Evolutionary conservation across 192 early-diverging fungal genomes (phyloP), one percentile per base, ranked within the genome.

Genomic region (Linnemannia elongata): DNA sequence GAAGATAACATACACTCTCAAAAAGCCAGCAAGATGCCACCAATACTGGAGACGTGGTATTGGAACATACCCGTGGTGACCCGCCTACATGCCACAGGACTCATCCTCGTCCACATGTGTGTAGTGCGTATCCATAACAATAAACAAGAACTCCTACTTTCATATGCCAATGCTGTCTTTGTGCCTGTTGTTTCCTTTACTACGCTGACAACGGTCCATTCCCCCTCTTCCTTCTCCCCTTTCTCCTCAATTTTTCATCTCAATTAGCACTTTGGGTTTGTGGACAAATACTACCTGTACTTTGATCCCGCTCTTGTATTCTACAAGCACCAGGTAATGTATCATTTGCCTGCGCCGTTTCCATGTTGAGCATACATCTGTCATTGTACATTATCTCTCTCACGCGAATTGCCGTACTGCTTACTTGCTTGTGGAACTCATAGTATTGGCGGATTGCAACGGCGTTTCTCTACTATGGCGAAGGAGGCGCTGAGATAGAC

Each of bases 71-170:
- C 60, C 12, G 60, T 66, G n/a, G 60, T 33, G 30, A 66, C 60
- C 3, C 60, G 60, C 13, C 27, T 66, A 12, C 60, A 66, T 66
- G 60, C 60, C n/a, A 66, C 60, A 66, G 60, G 60, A 66, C 60
- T 66, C 30, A 13, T 66, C 27, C 12, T 66, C 60, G 60, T 66
- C 60, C 60, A 66, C 60, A 33, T 66, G 60, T 66, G 60, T 66
- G 60, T 66, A 33, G 60, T 66, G 30, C 60, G 60, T 66, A 22
- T 52, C 18, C 49, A 66, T 30, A 33, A 66, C n/a, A 27, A 24
- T 6, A 27, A 66, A 33, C 2, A 63, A 66, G 30, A 24, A 66
- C 24, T 15, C 2, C 12, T 30, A 30, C 9, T 13, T 33, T 66
- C 30, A 66, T 66, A 15, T 30, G 3, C 6, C 8, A 27, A 27